Conservation (phyloP, 495 filamentous ascomycete species). For the Monascus purpureus region DNA sequence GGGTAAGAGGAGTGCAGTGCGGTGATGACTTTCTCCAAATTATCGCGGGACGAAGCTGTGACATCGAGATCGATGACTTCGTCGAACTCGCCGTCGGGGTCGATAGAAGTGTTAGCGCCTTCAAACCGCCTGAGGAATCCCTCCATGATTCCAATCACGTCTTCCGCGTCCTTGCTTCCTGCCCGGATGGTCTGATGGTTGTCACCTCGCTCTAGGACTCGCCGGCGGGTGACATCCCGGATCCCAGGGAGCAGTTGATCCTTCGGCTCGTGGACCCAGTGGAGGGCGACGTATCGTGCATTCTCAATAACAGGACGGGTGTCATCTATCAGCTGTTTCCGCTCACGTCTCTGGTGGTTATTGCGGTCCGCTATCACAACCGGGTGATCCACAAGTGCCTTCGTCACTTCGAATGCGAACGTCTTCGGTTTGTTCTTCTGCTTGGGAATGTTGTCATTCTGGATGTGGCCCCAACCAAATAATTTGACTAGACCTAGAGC, state of each 20-base stretch:
- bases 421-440: conserved; percentile 51
- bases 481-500: conserved; percentile 69
- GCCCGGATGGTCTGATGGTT: conserved; percentile 97
- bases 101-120: conserved; percentile 42
- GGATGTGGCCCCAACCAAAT: conserved; percentile 87
- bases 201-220: conserved; percentile 76
- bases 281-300: conserved; percentile 72
- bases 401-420: conserved; percentile 55
- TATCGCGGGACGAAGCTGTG: conserved; percentile 58
- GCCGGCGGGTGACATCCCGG: conserved; percentile 55
- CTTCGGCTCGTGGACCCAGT: conserved; percentile 72
- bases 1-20: conserved; percentile 61
- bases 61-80: conserved; percentile 76
- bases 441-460: conserved; percentile 92
- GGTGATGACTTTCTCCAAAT: conserved; percentile 67
- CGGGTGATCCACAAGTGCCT: conserved; percentile 40
- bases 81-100: conserved; percentile 69
- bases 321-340: conserved; percentile 75
- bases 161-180: conserved; percentile 44
- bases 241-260: conserved; percentile 43
- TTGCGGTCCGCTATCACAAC: conserved; percentile 89
- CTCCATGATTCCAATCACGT: conserved; percentile 86
- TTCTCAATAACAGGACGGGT: conserved; percentile 42
- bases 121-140: conserved; percentile 84
- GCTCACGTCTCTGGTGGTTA: conserved; percentile 79